Evolutionary conservation across 2,329 filamentous ascomycete species (phyloP).

Genomic region (Escovopsis weberi): DNA sequence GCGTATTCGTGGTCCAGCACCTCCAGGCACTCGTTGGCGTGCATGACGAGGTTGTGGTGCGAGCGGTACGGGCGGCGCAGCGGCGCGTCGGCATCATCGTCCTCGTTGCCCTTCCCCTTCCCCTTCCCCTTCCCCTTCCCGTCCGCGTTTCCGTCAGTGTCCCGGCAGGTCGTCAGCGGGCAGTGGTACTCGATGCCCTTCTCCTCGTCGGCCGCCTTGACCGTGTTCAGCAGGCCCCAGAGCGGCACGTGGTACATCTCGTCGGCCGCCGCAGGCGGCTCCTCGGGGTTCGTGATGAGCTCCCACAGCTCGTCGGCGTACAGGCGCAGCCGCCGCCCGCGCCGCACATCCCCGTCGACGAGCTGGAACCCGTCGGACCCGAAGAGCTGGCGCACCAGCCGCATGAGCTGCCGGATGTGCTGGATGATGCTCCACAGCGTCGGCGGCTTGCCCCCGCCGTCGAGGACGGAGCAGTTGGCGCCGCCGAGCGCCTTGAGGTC

Average conservation of each 20-base stretch:
- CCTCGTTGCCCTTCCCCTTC: too few relatives aligned
- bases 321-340: neutral
- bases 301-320: neutral
- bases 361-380: neutral
- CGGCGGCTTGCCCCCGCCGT: neutral
- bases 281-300: neutral
- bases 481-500: neutral
- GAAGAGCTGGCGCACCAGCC: neutral
- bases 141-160: slow-evolving; percentile 9
- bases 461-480: neutral
- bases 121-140: neutral
- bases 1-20: slow-evolving; percentile 44
- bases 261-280: slow-evolving; percentile 16
- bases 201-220: slow-evolving; percentile 27
- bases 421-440: neutral
- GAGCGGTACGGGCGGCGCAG: slow-evolving; percentile 25
- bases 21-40: slow-evolving; percentile 46
- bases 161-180: slow-evolving; percentile 21
- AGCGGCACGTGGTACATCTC: slow-evolving; percentile 32
- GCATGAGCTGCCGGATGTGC: neutral
- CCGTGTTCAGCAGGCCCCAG: slow-evolving; percentile 29
- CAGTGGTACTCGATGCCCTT: slow-evolving; percentile 30
- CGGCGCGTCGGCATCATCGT: too few relatives aligned
- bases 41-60: slow-evolving; percentile 36
- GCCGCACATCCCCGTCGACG: neutral